These are phyloP conservation scores for Beauveria caledonica DNA, from an alignment of 2,329 filamentous ascomycete species.

Conservation along the genomic window DNA sequence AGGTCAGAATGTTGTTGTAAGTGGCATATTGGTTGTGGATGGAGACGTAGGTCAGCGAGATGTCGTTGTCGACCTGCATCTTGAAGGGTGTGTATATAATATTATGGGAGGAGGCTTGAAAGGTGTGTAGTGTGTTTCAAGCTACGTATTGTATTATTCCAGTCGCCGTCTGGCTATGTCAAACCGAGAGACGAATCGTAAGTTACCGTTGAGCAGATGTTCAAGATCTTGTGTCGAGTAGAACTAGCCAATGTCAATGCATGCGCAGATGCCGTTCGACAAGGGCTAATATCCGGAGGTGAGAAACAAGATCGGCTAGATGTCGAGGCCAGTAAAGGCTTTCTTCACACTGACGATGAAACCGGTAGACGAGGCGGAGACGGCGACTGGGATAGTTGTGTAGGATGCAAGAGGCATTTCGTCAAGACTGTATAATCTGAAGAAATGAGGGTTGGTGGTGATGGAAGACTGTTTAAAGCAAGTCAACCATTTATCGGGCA, in stretches of 20 bases:
- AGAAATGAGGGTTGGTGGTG: slow-evolving; percentile 17
- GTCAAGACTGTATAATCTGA: slow-evolving; percentile 26
- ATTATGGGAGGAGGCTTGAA: slow-evolving; percentile 21
- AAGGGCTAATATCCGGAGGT: slow-evolving; percentile 32
- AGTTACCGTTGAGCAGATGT: slow-evolving; percentile 24
- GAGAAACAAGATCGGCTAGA: slow-evolving; percentile 34
- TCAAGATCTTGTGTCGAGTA: slow-evolving; percentile 25
- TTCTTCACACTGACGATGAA: slow-evolving; percentile 46
- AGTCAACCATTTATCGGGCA: slow-evolving; percentile 26
- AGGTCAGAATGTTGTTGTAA: slow-evolving; percentile 64
- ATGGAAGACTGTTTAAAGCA: slow-evolving; percentile 21
- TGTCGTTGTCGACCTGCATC: slow-evolving; percentile 48
- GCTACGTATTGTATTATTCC: slow-evolving; percentile 31
- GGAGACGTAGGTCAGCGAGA: slow-evolving; percentile 44
- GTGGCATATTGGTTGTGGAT: slow-evolving; percentile 42
- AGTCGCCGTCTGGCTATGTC: slow-evolving; percentile 49
- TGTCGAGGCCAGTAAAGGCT: slow-evolving; percentile 29
- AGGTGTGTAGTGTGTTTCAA: slow-evolving; percentile 18
- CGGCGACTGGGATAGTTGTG: slow-evolving; percentile 50
- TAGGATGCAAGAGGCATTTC: slow-evolving; percentile 52
- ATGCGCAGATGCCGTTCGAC: slow-evolving; percentile 23
- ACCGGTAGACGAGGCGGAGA: slow-evolving; percentile 54
- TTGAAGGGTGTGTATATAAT: slow-evolving; percentile 34
- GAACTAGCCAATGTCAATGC: slow-evolving; percentile 34
- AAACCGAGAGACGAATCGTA: slow-evolving; percentile 36